phyloP scores from a whole-genome alignment of 345 rosid species.

The Alliaria petiolata region DNA sequence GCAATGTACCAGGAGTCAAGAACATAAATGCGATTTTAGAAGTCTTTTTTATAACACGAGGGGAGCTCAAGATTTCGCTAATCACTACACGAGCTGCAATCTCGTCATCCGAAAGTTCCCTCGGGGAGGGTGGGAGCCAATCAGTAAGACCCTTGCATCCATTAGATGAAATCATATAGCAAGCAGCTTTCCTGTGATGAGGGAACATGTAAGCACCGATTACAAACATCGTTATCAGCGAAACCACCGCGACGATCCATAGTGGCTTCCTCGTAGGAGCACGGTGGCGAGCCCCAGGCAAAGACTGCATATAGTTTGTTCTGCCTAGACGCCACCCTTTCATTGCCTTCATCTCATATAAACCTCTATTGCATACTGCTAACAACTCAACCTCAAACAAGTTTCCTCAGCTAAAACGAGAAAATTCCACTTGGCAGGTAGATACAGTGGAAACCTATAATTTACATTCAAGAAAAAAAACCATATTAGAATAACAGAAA shows the following conservation, averaged over 20 bases:
- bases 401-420: background rate
- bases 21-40: constrained; percentile 94
- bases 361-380: constrained; percentile 16
- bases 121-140: constrained; percentile 94
- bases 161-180: constrained; percentile 70
- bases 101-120: constrained; percentile 77
- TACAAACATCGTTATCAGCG: constrained; percentile 67
- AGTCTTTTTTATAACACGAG: constrained; percentile 46
- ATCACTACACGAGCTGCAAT: constrained; percentile 66
- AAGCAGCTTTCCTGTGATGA: constrained; percentile 58
- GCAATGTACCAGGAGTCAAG: constrained; percentile 83
- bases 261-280: constrained; percentile 65
- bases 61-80: constrained; percentile 61
- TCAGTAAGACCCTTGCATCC: constrained; percentile 78
- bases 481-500: constrained; percentile 1
- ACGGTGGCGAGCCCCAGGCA: constrained; percentile 67
- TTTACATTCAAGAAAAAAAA: background rate
- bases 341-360: constrained; percentile 30
- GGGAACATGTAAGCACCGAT: constrained; percentile 85
- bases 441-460: constrained; percentile 16
- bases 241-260: constrained; percentile 77
- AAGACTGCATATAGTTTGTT: constrained; percentile 58
- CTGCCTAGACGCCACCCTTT: constrained; percentile 33
- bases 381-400: constrained; percentile 16
- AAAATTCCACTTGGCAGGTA: background rate